phyloP scores from a whole-genome alignment of 1,284 basidiomycete species.

The Coniferiporia sulphurascens region DNA sequence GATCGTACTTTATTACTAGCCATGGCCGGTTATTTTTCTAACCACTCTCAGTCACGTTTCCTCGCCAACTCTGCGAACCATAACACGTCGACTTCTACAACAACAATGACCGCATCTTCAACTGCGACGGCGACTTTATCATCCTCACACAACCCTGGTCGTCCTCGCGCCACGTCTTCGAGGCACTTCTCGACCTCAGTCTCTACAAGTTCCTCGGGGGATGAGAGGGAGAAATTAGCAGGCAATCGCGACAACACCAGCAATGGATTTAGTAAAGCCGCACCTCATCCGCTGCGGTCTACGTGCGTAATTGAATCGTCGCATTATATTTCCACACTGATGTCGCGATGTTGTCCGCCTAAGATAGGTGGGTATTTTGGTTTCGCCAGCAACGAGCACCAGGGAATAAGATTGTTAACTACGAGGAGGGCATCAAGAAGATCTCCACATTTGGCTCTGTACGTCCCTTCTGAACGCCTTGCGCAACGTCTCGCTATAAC shows the following conservation, averaged over 20 bases:
- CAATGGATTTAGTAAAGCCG: slow-evolving; percentile 26
- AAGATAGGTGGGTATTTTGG: slow-evolving; percentile 76
- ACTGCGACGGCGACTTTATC: slow-evolving; percentile 16
- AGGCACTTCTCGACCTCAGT: slow-evolving; percentile 75
- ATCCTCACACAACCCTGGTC: slow-evolving; percentile 30
- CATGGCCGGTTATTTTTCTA: slow-evolving; percentile 67
- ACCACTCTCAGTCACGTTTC: slow-evolving; percentile 72
- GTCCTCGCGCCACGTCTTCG: slow-evolving; percentile 49
- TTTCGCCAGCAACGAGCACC: slow-evolving; percentile 79
- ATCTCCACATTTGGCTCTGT: slow-evolving; percentile 75
- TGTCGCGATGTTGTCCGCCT: slow-evolving; percentile 5
- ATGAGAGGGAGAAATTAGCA: slow-evolving; percentile 41
- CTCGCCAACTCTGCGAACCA: slow-evolving; percentile 41
- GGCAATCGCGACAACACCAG: slow-evolving; percentile 29
- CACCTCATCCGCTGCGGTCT: slow-evolving; percentile 70
- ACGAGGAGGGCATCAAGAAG: slow-evolving; percentile 85
- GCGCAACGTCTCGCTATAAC: not conserved
- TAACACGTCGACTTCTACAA: slow-evolving; percentile 19
- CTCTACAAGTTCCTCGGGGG: slow-evolving; percentile 30
- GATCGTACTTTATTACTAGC: not conserved
- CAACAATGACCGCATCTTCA: slow-evolving; percentile 16
- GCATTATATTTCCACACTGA: slow-evolving; percentile 16
- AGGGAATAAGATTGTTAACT: slow-evolving; percentile 74
- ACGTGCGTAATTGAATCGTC: slow-evolving; percentile 61
- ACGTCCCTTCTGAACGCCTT: slow-evolving; percentile 25